Base-by-base conservation (phyloP, 179 eudicot species). In the Beta corolliflora region DNA sequence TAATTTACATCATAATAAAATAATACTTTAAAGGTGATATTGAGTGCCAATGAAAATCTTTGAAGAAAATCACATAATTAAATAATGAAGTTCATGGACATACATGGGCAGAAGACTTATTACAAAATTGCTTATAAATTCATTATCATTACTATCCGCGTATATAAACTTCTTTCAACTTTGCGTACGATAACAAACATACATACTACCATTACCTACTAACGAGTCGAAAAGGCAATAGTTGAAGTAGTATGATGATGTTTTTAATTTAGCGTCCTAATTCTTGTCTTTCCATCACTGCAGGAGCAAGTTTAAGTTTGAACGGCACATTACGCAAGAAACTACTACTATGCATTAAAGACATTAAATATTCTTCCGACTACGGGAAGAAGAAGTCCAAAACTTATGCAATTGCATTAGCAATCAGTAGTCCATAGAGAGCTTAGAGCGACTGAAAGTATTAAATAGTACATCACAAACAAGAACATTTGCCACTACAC, bases 221-320 rank as follows among this genome's bases (percentile, higher is more conserved):
- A 36, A 36, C 41, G 41, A 36, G 41, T 31, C 4, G 46, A 19
- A 31, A 66, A 10, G 19, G 18, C 71, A 66, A 66, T 31, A 66
- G 19, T 66, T 66, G 46, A 66, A 66, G 7, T 66, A 36, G 23
- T 18, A 36, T 36, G 41, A 36, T 36, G 36, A 31, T n/a, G n/a
- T n/a, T n/a, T n/a, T n/a, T n/a, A n/a, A n/a, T n/a, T n/a, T 31
- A 36, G 41, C 41, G 41, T 36, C 41, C 41, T 36, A 36, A 36
- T 36, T 36, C 0, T 44, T 44, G 76, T 72, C 25, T 23, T 72
- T 23, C 76, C 59, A 72, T 41, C 60, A 50, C 52, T 25, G 60
- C 41, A 72, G 60, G 76, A 72, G 60, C 76, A 72, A 72, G 41
- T 73, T 53, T 50, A 5, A 12, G 25, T 52, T 16, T 73, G 23